These are phyloP conservation scores for Xylariales sp. DNA, from an alignment of 2,329 filamentous ascomycete genomes.

Conservation along the genomic window DNA sequence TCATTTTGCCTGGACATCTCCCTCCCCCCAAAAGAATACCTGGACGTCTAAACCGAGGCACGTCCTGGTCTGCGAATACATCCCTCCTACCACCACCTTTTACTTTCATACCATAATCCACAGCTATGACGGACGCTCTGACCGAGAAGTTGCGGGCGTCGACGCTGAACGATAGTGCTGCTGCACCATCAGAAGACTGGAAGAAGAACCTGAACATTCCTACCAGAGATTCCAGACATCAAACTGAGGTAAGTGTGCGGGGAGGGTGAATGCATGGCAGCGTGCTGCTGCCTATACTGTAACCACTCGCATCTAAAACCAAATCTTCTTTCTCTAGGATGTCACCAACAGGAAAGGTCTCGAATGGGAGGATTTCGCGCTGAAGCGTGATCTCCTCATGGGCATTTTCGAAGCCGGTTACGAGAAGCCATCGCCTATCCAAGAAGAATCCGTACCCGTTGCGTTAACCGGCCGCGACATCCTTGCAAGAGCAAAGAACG, in stretches of 20 bases:
- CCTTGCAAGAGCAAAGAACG: slow-evolving; percentile 94
- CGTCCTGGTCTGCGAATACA: too few relatives aligned
- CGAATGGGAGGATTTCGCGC: slow-evolving; percentile 94
- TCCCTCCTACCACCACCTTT: too few relatives aligned
- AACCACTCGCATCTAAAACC: neutral
- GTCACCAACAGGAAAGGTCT: slow-evolving; percentile 96
- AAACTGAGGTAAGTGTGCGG: slow-evolving; percentile 65
- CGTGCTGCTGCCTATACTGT: neutral
- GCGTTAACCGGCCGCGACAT: slow-evolving; percentile 94
- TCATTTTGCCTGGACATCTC: too few relatives aligned
- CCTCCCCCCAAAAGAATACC: too few relatives aligned
- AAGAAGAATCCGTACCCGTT: slow-evolving; percentile 98
- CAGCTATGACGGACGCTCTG: slow-evolving; percentile 25
- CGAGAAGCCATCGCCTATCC: slow-evolving; percentile 96
- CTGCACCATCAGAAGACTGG: slow-evolving; percentile 57
- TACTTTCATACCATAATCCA: too few relatives aligned
- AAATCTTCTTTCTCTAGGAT: slow-evolving; percentile 55
- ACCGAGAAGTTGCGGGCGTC: slow-evolving; percentile 28
- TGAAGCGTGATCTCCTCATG: slow-evolving; percentile 95
- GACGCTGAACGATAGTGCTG: slow-evolving; percentile 38
- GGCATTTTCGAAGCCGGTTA: slow-evolving; percentile 99
- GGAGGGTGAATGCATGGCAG: neutral
- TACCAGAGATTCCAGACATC: slow-evolving; percentile 69
- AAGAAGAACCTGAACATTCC: slow-evolving; percentile 70
- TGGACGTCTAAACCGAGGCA: too few relatives aligned